Evolutionary conservation across 2,329 filamentous ascomycete species (phyloP).

Genomic region (Didymella lethalis): DNA sequence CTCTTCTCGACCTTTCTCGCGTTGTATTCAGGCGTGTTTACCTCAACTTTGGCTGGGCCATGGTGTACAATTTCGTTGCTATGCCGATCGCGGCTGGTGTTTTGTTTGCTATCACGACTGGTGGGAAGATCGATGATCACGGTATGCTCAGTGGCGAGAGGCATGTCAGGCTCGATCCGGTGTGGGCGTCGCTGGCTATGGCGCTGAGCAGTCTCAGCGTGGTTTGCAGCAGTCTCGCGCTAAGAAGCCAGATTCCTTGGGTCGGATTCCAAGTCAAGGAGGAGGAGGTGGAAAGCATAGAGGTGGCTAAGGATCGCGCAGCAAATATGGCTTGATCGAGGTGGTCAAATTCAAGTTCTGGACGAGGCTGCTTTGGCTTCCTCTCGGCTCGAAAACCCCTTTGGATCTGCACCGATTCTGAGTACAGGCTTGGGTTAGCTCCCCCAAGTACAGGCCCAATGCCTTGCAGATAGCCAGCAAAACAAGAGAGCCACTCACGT

Average conservation of each 20-base stretch:
- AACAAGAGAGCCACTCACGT: background rate
- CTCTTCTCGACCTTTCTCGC: slow-evolving; percentile 74
- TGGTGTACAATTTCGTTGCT: slow-evolving; percentile 80
- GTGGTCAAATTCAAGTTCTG: background rate
- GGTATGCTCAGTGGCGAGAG: slow-evolving; percentile 49
- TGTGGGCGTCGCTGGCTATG: slow-evolving; percentile 93
- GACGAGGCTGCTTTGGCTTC: background rate
- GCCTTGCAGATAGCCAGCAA: background rate
- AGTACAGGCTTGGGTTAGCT: background rate
- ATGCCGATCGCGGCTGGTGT: slow-evolving; percentile 84
- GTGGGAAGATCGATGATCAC: slow-evolving; percentile 57
- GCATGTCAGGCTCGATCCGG: slow-evolving; percentile 74
- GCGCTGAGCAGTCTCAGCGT: slow-evolving; percentile 91
- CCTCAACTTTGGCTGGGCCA: slow-evolving; percentile 86
- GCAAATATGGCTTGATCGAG: slow-evolving; percentile 6
- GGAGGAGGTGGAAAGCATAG: background rate
- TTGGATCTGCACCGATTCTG: background rate
- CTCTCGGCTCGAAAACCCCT: background rate
- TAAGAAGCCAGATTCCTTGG: slow-evolving; percentile 63
- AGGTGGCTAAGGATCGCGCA: background rate
- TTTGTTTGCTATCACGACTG: slow-evolving; percentile 68
- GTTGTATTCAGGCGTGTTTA: slow-evolving; percentile 79
- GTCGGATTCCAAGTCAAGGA: slow-evolving; percentile 53
- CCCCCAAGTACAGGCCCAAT: background rate
- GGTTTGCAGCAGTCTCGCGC: slow-evolving; percentile 77